Evolutionary conservation across 306 rosid species (phyloP).

Genomic region (Adenanthera pavonina): DNA sequence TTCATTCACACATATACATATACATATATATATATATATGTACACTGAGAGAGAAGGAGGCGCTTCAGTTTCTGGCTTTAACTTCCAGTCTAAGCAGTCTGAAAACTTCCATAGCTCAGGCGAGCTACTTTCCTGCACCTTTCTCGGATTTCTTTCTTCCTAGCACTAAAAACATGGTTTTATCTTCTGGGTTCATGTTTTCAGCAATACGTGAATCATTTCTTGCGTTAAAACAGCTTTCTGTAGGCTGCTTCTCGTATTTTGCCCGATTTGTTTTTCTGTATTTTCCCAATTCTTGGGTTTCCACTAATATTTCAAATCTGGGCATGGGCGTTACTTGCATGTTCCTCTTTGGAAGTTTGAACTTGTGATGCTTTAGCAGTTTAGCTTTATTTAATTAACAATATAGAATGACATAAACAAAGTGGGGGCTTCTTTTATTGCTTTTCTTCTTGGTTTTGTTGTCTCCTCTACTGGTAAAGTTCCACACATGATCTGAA

Average conservation of each 20-base stretch:
- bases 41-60: not conserved
- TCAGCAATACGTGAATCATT: not conserved
- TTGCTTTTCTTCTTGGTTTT: slow-evolving; percentile 3
- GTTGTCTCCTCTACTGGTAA: slow-evolving; percentile 3
- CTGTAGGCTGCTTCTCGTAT: not conserved
- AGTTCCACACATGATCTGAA: slow-evolving; percentile 25
- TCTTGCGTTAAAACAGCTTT: not conserved
- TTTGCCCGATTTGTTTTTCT: slow-evolving; percentile 8
- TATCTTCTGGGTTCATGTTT: not conserved
- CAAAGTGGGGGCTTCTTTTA: not conserved
- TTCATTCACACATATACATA: not conserved
- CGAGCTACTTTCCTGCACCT: slow-evolving; percentile 8
- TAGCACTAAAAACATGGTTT: not conserved
- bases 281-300: not conserved
- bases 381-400: slow-evolving; percentile 25
- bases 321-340: slow-evolving; percentile 18
- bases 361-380: slow-evolving; percentile 21
- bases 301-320: not conserved
- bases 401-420: slow-evolving; percentile 18
- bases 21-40: not conserved
- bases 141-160: not conserved
- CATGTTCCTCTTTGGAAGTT: slow-evolving; percentile 24
- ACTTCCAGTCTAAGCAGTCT: slow-evolving; percentile 5
- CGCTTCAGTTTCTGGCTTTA: slow-evolving; percentile 16
- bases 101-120: slow-evolving; percentile 22